These are phyloP conservation scores for Ceratobasidium sp. DNA, from an alignment of 1,284 basidiomycete species.

Conservation along the genomic window DNA sequence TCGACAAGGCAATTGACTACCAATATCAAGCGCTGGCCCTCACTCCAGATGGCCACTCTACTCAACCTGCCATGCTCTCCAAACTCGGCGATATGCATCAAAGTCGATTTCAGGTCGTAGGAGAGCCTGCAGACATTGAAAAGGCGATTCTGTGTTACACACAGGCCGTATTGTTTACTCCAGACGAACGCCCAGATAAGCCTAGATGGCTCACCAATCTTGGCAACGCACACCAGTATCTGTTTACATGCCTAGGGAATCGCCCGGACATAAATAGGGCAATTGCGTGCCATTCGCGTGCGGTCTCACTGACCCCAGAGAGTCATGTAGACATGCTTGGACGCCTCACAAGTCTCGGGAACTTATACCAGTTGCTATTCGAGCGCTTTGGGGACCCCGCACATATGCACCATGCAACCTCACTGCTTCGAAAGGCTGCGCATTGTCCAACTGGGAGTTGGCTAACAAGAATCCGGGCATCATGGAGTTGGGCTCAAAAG, in stretches of 20 bases:
- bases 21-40: neutral
- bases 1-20: slow-evolving; percentile 15
- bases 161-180: neutral
- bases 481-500: slow-evolving; percentile 12
- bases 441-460: neutral
- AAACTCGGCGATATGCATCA: neutral
- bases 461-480: neutral
- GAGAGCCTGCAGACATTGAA: neutral
- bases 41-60: neutral
- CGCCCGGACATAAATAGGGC: neutral
- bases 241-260: neutral
- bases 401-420: neutral
- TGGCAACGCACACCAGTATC: neutral
- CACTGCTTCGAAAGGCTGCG: neutral
- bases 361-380: neutral
- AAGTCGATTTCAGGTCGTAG: neutral
- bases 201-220: neutral
- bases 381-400: neutral
- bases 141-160: neutral
- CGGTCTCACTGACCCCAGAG: too few species aligned
- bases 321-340: too few species aligned
- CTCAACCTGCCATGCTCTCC: neutral
- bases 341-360: slow-evolving; percentile 9
- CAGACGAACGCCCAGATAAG: neutral
- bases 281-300: slow-evolving; percentile 3